Percentiles rank a stretch among this genome's conserved stretches.
phyloP scores from a whole-genome alignment of 164 flowering plant genomes.

The Akebia trifoliata region DNA sequence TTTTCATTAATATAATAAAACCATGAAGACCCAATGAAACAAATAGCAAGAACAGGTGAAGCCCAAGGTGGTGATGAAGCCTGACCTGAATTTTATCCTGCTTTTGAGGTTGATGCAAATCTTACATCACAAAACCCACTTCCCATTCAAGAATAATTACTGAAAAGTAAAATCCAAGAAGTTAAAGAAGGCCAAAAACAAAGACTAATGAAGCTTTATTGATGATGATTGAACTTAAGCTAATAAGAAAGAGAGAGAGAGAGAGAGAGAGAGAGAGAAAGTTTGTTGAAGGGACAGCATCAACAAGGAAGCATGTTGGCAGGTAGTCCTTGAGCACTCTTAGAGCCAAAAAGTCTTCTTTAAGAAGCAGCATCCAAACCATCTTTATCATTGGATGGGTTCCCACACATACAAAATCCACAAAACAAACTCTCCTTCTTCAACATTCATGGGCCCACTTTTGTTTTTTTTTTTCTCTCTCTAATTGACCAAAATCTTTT shows the following conservation, averaged over 20 bases:
- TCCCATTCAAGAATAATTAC: slow-evolving; percentile 1
- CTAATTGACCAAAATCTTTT: background rate
- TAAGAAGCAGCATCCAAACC: slow-evolving; percentile 3
- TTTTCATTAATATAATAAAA: no score
- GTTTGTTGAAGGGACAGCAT: slow-evolving; percentile 7
- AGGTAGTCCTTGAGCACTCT: slow-evolving; percentile 7
- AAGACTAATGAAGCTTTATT: background rate
- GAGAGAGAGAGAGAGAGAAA: background rate
- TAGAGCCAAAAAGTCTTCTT: no score
- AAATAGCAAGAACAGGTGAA: background rate
- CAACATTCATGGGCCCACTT: background rate
- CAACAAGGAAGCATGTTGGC: slow-evolving; percentile 10
- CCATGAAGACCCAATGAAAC: background rate
- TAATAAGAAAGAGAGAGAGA: background rate
- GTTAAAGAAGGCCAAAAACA: slow-evolving; percentile 8
- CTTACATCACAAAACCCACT: slow-evolving; percentile 8
- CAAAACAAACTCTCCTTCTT: background rate
- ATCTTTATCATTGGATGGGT: slow-evolving; percentile 1
- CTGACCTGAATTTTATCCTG: background rate
- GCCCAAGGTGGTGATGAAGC: background rate
- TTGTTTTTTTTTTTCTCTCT: background rate
- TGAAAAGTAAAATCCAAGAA: slow-evolving; percentile 3
- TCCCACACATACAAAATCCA: background rate
- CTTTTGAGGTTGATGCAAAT: background rate
- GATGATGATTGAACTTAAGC: slow-evolving; percentile 6